Base-by-base conservation (phyloP, 2,329 filamentous ascomycete genomes). In the Fusarium staphyleae region DNA sequence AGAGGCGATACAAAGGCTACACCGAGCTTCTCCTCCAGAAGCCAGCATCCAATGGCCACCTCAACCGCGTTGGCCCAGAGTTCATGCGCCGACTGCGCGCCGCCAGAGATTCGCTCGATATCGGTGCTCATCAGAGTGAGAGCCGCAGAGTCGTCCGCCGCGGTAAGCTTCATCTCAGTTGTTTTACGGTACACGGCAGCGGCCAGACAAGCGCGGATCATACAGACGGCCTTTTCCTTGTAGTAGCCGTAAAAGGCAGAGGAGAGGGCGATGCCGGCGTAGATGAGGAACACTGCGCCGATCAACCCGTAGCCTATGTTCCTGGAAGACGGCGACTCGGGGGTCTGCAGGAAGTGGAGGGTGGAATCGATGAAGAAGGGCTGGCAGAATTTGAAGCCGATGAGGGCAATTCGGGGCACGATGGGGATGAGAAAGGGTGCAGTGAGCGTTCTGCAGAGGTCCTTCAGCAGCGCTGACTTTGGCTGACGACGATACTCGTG, bases 111-210 rank as follows among this genome's bases (percentile, higher is more conserved):
- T 5, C 74, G 70, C 50, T 80, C 78, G 9, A 80, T 68, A 40
- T 82, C 79, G 3, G 76, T 72, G 48, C 72, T 78, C 78, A 81
- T 81, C 3, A 81, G 68, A 0, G 78, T 80, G 35, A 81, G 56
- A 0, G 77, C 72, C 0, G 75, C 73, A 3, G 73, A 69, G n/a
- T 77, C 72, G 28, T 75, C 72, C 3, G 71, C 65, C 0, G 67
- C 62, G 0, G 68, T 69, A 3, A 72, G 49, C 6, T 69, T 69
- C n/a, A 72, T 57, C 12, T 59, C 56, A 0, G 68, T 70, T 1
- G 71, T 73, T 51, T 75, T 72, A 10, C 55, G 56, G 39, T 75
- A 77, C 2, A 77, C 66, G 3, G 64, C 66, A 0, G 70, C 59
- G 2, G 66, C 68, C 0, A 77, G 63, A 16, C 68, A 68, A 4